Evolutionary conservation across 1,139 yeast species (phyloP), one percentile per base, ranked within the genome.

Genomic region (Yamadazyma taylorii): DNA sequence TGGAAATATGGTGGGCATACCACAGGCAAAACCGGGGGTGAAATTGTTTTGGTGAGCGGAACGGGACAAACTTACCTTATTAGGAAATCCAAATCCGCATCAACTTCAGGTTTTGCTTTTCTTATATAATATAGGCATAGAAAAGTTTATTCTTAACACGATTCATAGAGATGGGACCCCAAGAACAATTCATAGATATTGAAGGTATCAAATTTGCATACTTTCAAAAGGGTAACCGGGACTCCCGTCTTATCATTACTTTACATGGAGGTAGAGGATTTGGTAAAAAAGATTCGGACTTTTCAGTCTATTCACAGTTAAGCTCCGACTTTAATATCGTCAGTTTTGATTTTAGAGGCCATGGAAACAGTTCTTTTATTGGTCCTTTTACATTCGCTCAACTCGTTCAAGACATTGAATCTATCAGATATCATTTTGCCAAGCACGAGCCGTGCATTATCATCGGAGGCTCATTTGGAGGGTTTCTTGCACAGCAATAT

Each of bases 191-290:
- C 13, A 16, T 27, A 6, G 17, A 15, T 14, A 10, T 27, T 7
- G 17, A 13, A 11, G 30, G 30, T 9, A 16, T 16, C 17, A 13
- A 13, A 13, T 27, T 27, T 13, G 15, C 30, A 6, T 27, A 27
- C 17, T 27, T 11, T 7, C 17, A 14, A 5, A 17, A 15, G 8
- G 30, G 30, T 5, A 10, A 27, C 12, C 15, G n/a, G 15, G 13
- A 27, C 9, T 14, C 30, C 19, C n/a, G n/a, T 10, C 19, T 27
- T 13, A 17, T 27, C 12, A 27, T 27, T 16, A 27, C 30, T 4
- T 13, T 27, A 10, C 30, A 27, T 27, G 30, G 30, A 7, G 30
- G 30, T 8, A 27, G 30, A 16, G 30, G 30, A n/a, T 27, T 27
- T 16, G 30, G 30, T 7, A 14, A 15, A 5, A 27, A 27, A 10